Evolutionary conservation across 768 basidiomycete species (phyloP), one percentile per base, ranked within the genome.

Genomic region (Punctularia strigosozonata): DNA sequence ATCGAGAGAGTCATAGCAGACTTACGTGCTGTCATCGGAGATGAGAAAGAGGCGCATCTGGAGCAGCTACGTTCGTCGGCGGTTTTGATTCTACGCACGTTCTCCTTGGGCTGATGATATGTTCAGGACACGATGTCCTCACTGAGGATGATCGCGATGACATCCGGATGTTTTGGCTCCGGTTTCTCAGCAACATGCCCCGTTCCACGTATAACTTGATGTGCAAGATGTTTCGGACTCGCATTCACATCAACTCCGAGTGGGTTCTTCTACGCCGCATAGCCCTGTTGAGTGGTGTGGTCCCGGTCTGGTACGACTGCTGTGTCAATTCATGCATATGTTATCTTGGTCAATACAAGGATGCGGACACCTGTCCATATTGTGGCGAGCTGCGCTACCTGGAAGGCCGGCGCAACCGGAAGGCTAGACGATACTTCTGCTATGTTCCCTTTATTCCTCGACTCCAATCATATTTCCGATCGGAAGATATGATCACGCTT

Each of bases 291-390:
- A 48, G 57, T 1, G 50, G 46, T 3, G 36, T 65, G 4, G 18
- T 37, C 6, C 54, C 54, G 0, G 22, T 37, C 5, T 54, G 39
- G 31, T 53, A 54, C 38, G 43, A 63, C 37, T 64, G 61, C 33
- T 66, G 65, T 39, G 26, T 50, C 6, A 53, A 57, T 25, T 56
- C 52, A 0, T 66, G 63, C 39, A 44, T 57, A n/a, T 46, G 52
- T 22, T 65, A 53, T 36, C 56, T 56, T 2, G 50, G 51, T 2
- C 23, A 46, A 17, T 47, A 51, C 25, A 10, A 31, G 4, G 36
- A 51, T 4, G 17, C 36, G 1, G 37, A 40, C 2, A 14, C 19
- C 2, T 58, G 57, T 26, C 43, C 36, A 2, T 39, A 38, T 17
- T 61, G 56, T 42, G 12, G 34, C 0, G 49, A 55, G 42, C 23